phyloP scores from a whole-genome alignment of 2,329 filamentous ascomycete genomes.

The Paecilomyces variotii region DNA sequence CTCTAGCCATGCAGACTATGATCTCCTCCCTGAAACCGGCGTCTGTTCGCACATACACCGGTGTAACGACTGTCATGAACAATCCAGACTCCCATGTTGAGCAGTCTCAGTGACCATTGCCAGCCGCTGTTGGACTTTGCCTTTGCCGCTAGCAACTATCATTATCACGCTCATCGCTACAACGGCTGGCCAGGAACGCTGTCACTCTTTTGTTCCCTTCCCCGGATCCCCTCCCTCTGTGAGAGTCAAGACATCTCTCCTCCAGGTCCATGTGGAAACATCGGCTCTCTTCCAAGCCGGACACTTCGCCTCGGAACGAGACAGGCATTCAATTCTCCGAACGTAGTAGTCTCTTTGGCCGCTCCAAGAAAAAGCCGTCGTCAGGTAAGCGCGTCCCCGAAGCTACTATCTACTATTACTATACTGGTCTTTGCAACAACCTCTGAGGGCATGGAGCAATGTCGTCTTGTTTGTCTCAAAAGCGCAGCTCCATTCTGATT shows the following conservation, averaged over 20 bases:
- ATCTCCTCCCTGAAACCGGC: conserved; percentile 1
- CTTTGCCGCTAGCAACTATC: neutral
- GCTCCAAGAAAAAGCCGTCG: conserved; percentile 27
- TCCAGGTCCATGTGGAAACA: conserved; percentile 32
- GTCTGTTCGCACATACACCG: neutral
- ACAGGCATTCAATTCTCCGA: conserved; percentile 23
- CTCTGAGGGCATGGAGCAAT: neutral
- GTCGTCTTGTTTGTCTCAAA: neutral
- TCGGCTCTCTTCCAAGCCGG: conserved; percentile 31
- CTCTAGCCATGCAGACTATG: neutral
- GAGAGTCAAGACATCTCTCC: neutral
- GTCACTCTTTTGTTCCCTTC: neutral
- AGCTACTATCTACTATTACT: conserved; percentile 1
- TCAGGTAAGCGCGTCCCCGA: conserved; percentile 15
- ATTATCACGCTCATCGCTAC: neutral
- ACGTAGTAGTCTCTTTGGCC: conserved; percentile 28
- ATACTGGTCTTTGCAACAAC: neutral
- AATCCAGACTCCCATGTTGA: neutral
- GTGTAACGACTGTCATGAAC: conserved; percentile 1
- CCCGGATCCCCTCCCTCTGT: neutral
- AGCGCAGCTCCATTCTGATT: neutral
- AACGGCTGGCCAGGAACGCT: neutral
- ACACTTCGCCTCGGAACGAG: conserved; percentile 30
- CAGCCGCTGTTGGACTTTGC: neutral
- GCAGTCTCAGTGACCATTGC: neutral